Evolutionary conservation across 192 early-diverging fungal species (phyloP).

Genomic region (Coemansia sp.): DNA sequence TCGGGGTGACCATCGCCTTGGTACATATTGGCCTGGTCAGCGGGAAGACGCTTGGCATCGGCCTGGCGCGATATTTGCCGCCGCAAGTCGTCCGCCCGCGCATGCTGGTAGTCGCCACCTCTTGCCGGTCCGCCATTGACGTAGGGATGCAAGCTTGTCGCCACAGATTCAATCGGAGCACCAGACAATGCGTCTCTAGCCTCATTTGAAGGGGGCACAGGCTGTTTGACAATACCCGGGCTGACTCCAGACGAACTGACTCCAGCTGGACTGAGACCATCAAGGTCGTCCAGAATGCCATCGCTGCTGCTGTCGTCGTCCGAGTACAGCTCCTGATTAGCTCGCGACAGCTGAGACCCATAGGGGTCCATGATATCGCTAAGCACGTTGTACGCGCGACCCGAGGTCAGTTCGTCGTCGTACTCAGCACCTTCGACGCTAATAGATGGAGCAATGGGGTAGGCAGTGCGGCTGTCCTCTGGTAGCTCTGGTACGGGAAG

Average conservation of each 20-base stretch:
- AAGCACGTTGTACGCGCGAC: constrained; percentile 44
- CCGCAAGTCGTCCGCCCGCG: constrained; percentile 13
- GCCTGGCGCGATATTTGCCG: constrained; percentile 24
- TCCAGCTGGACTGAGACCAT: constrained; percentile 27
- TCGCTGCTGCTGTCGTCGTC: constrained; percentile 44
- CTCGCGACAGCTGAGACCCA: constrained; percentile 21
- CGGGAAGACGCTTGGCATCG: neutral
- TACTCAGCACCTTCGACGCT: neutral
- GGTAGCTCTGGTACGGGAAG: constrained; percentile 25
- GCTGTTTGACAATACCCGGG: constrained; percentile 8
- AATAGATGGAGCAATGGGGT: constrained; percentile 8
- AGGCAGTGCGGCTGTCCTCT: constrained; percentile 7
- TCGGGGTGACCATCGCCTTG: neutral
- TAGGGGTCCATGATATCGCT: constrained; percentile 54
- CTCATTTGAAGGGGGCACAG: neutral
- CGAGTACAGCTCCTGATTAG: constrained; percentile 38
- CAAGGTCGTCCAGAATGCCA: constrained; percentile 40
- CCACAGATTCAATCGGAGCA: neutral
- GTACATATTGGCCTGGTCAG: neutral
- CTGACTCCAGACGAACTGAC: constrained; percentile 13
- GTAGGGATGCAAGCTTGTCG: neutral
- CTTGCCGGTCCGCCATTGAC: neutral
- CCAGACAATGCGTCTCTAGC: neutral
- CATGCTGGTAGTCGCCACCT: neutral
- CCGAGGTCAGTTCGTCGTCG: constrained; percentile 33